Percentiles rank a stretch among this genome's conserved stretches.
Conservation (phyloP, 352 stramenopile species). For the Poterioochromonas sp. region DNA sequence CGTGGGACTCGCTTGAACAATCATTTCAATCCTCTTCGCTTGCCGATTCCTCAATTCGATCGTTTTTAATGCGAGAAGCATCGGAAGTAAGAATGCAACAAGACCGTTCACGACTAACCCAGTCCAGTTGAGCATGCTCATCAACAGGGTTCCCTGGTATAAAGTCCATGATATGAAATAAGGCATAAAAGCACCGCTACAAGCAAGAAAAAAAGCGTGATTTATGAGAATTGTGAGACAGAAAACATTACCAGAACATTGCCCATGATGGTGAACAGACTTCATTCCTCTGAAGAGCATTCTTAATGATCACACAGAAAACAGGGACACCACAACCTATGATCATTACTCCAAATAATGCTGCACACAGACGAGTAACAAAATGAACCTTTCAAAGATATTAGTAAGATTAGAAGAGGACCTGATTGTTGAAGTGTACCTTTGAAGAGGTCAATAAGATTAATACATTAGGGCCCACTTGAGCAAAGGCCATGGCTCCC, state of each 20-base stretch:
- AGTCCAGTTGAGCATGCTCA: conserved; percentile 20
- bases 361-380: conserved; percentile 24
- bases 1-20: not conserved
- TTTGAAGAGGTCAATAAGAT: conserved; percentile 5
- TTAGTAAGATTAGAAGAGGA: not conserved
- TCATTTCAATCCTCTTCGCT: not conserved
- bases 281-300: not conserved
- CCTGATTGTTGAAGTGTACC: not conserved
- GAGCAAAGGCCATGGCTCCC: conserved; percentile 17
- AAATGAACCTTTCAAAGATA: conserved; percentile 9
- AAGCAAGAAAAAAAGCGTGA: not conserved
- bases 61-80: conserved; percentile 17
- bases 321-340: conserved; percentile 53
- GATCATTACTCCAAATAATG: conserved; percentile 54
- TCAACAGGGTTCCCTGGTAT: conserved; percentile 26
- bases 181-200: conserved; percentile 15
- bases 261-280: not conserved
- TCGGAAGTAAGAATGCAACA: conserved; percentile 21
- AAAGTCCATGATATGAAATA: conserved; percentile 26
- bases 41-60: not conserved
- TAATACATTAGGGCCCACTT: conserved; percentile 33
- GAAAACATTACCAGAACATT: not conserved
- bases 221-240: not conserved
- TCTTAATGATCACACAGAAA: conserved; percentile 46
- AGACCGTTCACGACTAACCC: conserved; percentile 27